These are phyloP conservation scores for Ophiorrhiza pumila DNA, from an alignment of 257 asterid species.

Conservation along the genomic window DNA sequence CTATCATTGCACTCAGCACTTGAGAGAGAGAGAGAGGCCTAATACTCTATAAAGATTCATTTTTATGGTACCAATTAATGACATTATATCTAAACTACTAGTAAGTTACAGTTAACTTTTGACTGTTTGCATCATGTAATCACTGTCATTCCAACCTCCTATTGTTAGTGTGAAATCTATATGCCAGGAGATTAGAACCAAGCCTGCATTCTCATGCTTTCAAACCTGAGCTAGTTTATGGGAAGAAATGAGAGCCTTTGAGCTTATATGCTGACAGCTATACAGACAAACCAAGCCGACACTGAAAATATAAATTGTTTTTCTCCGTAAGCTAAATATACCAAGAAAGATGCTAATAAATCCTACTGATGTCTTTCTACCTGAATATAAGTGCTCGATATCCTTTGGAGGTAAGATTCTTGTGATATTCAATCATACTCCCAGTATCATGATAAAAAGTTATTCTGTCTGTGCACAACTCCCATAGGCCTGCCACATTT, in stretches of 20 bases:
- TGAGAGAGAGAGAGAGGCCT: neutral
- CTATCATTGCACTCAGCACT: neutral
- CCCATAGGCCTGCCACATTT: slow-evolving; percentile 51
- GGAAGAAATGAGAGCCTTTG: neutral
- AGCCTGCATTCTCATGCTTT: neutral
- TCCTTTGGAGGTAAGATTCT: slow-evolving; percentile 75
- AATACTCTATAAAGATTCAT: neutral
- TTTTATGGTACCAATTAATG: neutral
- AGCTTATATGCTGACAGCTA: neutral
- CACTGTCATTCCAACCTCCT: neutral
- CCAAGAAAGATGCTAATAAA: neutral
- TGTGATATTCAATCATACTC: slow-evolving; percentile 92
- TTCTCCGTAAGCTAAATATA: neutral
- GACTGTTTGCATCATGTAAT: neutral
- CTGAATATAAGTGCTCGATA: slow-evolving; percentile 69
- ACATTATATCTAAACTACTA: neutral
- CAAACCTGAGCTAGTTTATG: neutral
- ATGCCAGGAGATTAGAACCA: neutral
- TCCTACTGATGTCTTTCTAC: neutral
- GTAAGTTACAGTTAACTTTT: neutral
- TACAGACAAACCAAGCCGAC: neutral
- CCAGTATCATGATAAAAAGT: slow-evolving; percentile 67
- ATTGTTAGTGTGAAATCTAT: neutral
- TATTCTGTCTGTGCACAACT: slow-evolving; percentile 65
- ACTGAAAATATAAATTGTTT: neutral